phyloP scores from a whole-genome alignment of 345 rosid species.

The Eucalyptus shirleyi region DNA sequence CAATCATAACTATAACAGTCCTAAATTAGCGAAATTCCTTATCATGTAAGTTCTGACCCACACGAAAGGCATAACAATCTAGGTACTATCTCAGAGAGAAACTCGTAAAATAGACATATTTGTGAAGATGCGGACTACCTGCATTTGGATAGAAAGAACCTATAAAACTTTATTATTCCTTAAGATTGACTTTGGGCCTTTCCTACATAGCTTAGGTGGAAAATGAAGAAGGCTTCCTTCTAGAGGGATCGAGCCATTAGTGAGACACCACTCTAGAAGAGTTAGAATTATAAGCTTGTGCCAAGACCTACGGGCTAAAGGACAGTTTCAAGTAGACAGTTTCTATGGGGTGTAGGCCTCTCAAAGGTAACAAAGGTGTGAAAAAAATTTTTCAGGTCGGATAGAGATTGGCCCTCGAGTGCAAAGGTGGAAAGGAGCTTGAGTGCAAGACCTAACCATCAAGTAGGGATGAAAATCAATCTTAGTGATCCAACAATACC shows the following conservation, averaged over 20 bases:
- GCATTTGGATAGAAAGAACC: background rate
- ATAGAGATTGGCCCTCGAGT: no score
- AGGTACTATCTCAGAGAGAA: accelerated
- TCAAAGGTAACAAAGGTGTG: accelerated
- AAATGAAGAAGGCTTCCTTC: no score
- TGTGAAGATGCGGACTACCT: background rate
- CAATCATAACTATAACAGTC: no score
- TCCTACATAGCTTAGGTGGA: no score
- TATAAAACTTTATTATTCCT: background rate
- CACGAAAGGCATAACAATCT: accelerated
- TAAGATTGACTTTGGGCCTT: background rate
- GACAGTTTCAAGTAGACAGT: accelerated
- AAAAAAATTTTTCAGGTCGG: accelerated
- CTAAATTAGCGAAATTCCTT: no score
- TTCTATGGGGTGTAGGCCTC: no score
- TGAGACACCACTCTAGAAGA: no score
- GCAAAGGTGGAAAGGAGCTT: no score
- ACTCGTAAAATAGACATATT: no score
- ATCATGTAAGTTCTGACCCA: accelerated
- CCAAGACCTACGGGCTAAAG: accelerated
- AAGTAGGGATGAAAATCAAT: accelerated
- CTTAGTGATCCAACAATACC: accelerated
- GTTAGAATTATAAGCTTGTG: no score
- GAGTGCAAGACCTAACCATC: no score
- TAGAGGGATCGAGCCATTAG: accelerated